Evolutionary conservation across 192 early-diverging fungal genomes (phyloP).

Genomic region (Gaertneriomyces semiglobifer): DNA sequence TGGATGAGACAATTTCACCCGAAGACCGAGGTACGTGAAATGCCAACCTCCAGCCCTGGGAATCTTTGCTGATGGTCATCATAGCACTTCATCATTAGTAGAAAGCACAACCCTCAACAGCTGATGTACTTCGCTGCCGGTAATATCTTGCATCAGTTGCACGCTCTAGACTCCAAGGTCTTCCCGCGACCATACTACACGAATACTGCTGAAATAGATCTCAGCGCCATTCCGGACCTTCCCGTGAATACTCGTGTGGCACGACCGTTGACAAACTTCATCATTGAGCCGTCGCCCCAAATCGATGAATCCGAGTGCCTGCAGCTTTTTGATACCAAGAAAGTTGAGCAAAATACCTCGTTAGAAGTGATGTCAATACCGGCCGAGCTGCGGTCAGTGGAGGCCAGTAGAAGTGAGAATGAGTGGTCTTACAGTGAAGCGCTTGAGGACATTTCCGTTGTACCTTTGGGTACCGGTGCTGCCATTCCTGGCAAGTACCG

Average conservation of each 20-base stretch:
- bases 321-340: neutral
- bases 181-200: constrained; percentile 72
- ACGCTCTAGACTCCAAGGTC: constrained; percentile 56
- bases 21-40: constrained; percentile 50
- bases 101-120: constrained; percentile 61
- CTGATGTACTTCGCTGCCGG: constrained; percentile 67
- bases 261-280: constrained; percentile 45
- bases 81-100: constrained; percentile 71
- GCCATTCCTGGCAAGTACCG: constrained; percentile 84
- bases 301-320: constrained; percentile 43
- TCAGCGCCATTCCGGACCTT: constrained; percentile 20
- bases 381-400: too few species aligned
- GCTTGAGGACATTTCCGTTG: constrained; percentile 38
- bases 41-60: neutral
- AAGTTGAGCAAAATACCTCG: neutral
- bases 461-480: constrained; percentile 88
- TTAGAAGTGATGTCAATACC: too few species aligned
- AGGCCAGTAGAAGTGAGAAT: neutral
- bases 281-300: constrained; percentile 63
- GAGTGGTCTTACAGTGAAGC: neutral
- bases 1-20: constrained; percentile 75
- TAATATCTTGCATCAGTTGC: constrained; percentile 60
- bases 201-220: constrained; percentile 32
- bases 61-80: neutral
- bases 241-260: constrained; percentile 16